These are phyloP conservation scores for Zoysia pacifica DNA, from an alignment of 176 grass and related monocot species.

Conservation along the genomic window DNA sequence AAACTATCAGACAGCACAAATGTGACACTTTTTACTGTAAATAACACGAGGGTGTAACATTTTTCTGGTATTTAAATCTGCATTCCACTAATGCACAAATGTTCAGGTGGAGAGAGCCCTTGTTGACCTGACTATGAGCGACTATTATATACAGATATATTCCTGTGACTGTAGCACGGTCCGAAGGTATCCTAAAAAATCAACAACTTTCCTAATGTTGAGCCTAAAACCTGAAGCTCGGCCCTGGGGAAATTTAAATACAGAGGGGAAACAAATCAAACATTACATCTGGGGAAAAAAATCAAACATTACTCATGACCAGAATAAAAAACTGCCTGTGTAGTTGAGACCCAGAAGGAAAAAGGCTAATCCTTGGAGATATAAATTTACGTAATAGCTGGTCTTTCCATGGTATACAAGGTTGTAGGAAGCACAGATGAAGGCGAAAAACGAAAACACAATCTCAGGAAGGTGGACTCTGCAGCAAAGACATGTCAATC, in stretches of 20 bases:
- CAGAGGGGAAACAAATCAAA: background rate
- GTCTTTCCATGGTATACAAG: slow-evolving; percentile 55
- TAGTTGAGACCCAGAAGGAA: slow-evolving; percentile 67
- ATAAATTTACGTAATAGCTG: slow-evolving; percentile 76
- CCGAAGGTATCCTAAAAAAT: background rate
- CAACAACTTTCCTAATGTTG: background rate
- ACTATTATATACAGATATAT: background rate
- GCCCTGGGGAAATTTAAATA: background rate
- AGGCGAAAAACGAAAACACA: slow-evolving; percentile 60
- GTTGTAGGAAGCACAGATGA: slow-evolving; percentile 83
- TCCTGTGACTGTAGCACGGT: too few species aligned
- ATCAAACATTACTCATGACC: slow-evolving; percentile 20
- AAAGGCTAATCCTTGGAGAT: slow-evolving; percentile 75
- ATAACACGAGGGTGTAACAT: too few species aligned
- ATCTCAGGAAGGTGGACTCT: slow-evolving; percentile 68
- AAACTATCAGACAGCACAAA: too few species aligned
- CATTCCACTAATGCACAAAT: background rate
- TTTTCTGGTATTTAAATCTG: background rate
- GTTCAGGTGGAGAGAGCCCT: background rate
- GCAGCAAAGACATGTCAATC: slow-evolving; percentile 26
- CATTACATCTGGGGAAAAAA: background rate
- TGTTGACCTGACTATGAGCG: background rate
- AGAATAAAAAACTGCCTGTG: slow-evolving; percentile 48
- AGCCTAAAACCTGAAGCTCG: background rate
- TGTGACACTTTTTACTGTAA: too few species aligned